Conservation (phyloP, 768 basidiomycete species). For the Amanita thiersii region DNA sequence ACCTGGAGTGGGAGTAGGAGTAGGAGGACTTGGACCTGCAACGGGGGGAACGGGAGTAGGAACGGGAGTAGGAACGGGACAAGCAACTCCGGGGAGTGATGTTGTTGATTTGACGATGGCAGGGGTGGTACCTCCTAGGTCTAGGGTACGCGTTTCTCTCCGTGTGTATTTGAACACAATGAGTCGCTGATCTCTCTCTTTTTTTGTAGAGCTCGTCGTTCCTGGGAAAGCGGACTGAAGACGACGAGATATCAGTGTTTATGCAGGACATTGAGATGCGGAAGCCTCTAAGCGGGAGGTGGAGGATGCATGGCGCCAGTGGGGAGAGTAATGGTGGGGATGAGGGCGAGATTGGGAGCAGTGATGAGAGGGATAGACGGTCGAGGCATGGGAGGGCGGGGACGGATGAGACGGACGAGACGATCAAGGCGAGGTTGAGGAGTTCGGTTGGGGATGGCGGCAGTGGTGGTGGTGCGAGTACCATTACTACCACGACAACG, state of each 20-base stretch:
- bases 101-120: neutral
- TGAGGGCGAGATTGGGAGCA: slow-evolving; percentile 4
- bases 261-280: slow-evolving; percentile 71
- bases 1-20: neutral
- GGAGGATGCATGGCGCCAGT: slow-evolving; percentile 17
- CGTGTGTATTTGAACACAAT: slow-evolving; percentile 16
- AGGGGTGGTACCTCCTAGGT: slow-evolving; percentile 7
- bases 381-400: slow-evolving; percentile 10
- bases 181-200: slow-evolving; percentile 15
- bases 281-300: slow-evolving; percentile 48
- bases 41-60: slow-evolving; percentile 1
- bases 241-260: slow-evolving; percentile 73
- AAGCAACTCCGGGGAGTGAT: neutral
- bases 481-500: slow-evolving; percentile 6
- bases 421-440: slow-evolving; percentile 5
- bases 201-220: slow-evolving; percentile 20
- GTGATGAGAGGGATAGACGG: slow-evolving; percentile 4
- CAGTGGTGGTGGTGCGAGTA: neutral
- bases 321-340: slow-evolving; percentile 5
- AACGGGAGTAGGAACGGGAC: neutral
- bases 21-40: slow-evolving; percentile 1
- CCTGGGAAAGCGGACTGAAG: slow-evolving; percentile 46
- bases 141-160: slow-evolving; percentile 4
- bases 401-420: neutral
- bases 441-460: slow-evolving; percentile 6